Percentiles rank a stretch among this genome's conserved stretches.
Evolutionary conservation across 495 filamentous ascomycete genomes (phyloP).

Genomic region (Aspergillus wentii): DNA sequence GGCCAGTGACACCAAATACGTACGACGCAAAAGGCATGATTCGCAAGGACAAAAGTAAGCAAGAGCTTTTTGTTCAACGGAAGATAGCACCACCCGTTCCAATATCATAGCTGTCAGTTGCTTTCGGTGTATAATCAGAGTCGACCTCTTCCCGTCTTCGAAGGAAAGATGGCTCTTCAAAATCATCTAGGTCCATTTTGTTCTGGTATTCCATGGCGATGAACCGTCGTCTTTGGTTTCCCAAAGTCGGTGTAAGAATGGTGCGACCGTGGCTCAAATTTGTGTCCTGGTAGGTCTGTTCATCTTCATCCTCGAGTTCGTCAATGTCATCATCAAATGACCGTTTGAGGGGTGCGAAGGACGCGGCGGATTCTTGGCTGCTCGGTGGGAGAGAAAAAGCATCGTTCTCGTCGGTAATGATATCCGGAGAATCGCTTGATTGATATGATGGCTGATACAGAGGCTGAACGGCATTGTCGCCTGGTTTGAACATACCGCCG

Average conservation of each 20-base stretch:
- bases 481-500: constrained; percentile 67
- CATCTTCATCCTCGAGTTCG: constrained; percentile 52
- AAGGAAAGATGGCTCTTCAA: constrained; percentile 40
- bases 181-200: constrained; percentile 33
- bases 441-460: constrained; percentile 7
- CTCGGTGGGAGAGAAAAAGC: constrained; percentile 38
- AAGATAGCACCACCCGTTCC: constrained; percentile 21
- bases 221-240: constrained; percentile 28
- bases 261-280: too few relatives aligned
- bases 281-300: constrained; percentile 46
- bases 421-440: constrained; percentile 7
- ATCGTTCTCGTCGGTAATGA: constrained; percentile 34
- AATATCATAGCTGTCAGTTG: not conserved
- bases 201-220: constrained; percentile 11
- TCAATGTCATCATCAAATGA: constrained; percentile 33
- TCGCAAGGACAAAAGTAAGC: constrained; percentile 7
- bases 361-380: constrained; percentile 38
- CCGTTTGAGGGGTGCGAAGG: constrained; percentile 19
- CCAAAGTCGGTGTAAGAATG: constrained; percentile 30
- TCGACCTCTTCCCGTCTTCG: constrained; percentile 41
- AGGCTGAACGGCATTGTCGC: constrained; percentile 26
- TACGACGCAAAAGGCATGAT: not conserved
- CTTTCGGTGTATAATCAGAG: constrained; percentile 20
- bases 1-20: not conserved
- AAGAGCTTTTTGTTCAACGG: too few relatives aligned